phyloP scores from a whole-genome alignment of 345 rosid species.

The Anastatica hierochuntica region DNA sequence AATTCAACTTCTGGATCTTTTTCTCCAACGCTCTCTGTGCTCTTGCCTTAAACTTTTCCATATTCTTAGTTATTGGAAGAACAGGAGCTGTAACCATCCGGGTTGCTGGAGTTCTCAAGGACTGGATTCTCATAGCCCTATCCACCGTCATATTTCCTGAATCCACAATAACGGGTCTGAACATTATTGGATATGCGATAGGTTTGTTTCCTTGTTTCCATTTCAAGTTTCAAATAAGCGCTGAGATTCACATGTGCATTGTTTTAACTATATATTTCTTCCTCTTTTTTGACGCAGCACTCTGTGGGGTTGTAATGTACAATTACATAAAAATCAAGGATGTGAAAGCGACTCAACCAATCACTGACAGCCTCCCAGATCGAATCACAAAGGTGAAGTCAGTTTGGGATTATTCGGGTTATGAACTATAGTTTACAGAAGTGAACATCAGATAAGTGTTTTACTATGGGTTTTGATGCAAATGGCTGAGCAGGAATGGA shows the following conservation, averaged over 20 bases:
- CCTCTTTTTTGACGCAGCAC: slow-evolving; percentile 37
- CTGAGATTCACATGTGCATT: too few species aligned
- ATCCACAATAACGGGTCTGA: slow-evolving; percentile 84
- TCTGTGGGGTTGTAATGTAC: slow-evolving; percentile 94
- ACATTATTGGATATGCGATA: slow-evolving; percentile 84
- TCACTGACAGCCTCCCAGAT: slow-evolving; percentile 58
- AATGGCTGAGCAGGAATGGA: slow-evolving; percentile 99
- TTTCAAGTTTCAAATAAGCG: too few species aligned
- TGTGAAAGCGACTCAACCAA: slow-evolving; percentile 56
- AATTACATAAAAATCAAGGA: slow-evolving; percentile 79
- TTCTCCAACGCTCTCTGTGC: slow-evolving; percentile 95
- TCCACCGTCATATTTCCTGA: slow-evolving; percentile 87
- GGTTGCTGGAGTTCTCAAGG: slow-evolving; percentile 95
- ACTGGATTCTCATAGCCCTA: slow-evolving; percentile 95
- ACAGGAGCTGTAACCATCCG: slow-evolving; percentile 92
- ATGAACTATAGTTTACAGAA: slow-evolving; percentile 16
- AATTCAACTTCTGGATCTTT: slow-evolving; percentile 95
- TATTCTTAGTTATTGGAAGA: slow-evolving; percentile 88
- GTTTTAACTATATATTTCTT: too few species aligned
- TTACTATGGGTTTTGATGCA: too few species aligned
- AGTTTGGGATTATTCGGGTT: too few species aligned
- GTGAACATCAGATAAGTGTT: slow-evolving; percentile 5
- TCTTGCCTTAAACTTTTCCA: slow-evolving; percentile 80
- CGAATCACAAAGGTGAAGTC: slow-evolving; percentile 84
- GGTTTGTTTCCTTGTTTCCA: slow-evolving; percentile 35